Conservation (phyloP, 257 asterid species). For the Anisodus acutangulus region DNA sequence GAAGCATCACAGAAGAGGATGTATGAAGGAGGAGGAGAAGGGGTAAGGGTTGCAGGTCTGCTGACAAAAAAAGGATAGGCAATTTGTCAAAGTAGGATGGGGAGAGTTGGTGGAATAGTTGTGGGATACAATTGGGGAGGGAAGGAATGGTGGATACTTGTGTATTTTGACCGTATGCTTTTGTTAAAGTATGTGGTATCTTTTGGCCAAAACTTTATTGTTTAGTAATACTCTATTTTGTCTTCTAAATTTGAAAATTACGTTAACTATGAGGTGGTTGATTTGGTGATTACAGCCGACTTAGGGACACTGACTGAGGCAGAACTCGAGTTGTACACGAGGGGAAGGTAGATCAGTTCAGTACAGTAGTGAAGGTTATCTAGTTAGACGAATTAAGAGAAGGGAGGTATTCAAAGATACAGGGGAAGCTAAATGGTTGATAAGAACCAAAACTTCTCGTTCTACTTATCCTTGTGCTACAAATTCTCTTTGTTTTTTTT, state of each 20-base stretch:
- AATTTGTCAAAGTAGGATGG: neutral
- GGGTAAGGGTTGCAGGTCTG: neutral
- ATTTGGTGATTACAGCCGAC: constrained; percentile 1
- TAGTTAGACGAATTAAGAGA: neutral
- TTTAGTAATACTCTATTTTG: neutral
- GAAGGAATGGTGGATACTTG: neutral
- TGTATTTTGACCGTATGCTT: neutral
- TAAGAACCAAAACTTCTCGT: neutral
- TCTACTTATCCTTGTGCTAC: neutral
- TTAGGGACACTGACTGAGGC: neutral
- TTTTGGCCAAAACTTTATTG: neutral
- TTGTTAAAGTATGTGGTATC: neutral
- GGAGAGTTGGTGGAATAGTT: neutral
- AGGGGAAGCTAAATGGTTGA: neutral
- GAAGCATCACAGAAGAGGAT: neutral
- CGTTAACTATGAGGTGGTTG: neutral
- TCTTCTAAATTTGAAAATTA: neutral
- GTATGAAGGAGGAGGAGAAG: neutral
- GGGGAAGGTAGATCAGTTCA: neutral
- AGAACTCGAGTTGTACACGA: neutral
- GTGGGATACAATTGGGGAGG: neutral
- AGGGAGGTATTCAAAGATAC: neutral
- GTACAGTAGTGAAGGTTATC: neutral
- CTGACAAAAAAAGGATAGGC: neutral
- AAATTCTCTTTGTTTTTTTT: neutral